Conservation (phyloP, 164 flowering plant genomes). For the Sedum album region DNA sequence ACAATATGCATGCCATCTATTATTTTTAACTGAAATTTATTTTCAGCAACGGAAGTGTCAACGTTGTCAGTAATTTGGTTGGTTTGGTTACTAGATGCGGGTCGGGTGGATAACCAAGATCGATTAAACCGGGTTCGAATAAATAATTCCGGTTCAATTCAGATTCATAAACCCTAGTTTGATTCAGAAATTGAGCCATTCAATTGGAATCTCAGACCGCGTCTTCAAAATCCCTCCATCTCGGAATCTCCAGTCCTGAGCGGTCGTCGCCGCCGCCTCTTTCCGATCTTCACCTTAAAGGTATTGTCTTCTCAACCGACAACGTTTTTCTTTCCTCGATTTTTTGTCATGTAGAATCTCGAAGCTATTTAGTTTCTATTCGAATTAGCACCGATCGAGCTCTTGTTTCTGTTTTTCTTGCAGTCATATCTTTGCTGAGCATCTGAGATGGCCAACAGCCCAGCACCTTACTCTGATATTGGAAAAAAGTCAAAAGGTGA, state of each 20-base stretch:
- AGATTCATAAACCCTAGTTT: not conserved
- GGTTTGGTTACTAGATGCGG: not conserved
- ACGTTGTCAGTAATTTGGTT: too few species aligned
- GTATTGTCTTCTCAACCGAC: not conserved
- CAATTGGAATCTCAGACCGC: conserved; percentile 1
- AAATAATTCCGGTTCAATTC: not conserved
- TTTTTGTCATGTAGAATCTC: too few species aligned
- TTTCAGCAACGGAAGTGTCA: too few species aligned
- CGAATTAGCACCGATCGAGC: too few species aligned
- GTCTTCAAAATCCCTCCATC: not conserved
- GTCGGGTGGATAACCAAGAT: not conserved
- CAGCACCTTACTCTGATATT: conserved; percentile 3
- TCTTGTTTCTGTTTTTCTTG: not conserved
- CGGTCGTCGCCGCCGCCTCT: conserved; percentile 1
- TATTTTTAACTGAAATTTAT: too few species aligned
- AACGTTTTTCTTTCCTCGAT: too few species aligned
- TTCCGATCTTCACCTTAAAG: not conserved
- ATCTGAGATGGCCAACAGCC: not conserved
- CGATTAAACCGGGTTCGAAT: not conserved
- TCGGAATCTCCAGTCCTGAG: conserved; percentile 3
- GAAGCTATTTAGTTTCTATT: too few species aligned
- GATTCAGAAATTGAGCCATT: conserved; percentile 2
- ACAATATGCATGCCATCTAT: too few species aligned
- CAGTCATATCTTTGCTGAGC: not conserved
- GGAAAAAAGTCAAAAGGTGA: conserved; percentile 1